Conservation (phyloP, 139 green algal species). For the Volvox africanus region DNA sequence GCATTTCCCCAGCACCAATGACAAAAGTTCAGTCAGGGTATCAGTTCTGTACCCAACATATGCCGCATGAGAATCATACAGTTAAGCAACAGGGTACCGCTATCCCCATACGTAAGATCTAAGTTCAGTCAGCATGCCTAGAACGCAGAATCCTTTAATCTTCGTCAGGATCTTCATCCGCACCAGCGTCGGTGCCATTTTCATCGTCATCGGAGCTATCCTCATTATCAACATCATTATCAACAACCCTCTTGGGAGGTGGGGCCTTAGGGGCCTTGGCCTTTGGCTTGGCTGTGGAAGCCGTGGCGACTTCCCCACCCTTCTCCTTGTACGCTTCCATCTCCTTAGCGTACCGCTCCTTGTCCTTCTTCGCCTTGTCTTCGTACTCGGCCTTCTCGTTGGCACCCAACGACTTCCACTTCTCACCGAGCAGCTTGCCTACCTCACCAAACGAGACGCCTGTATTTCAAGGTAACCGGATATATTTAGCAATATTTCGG, state of each 20-base stretch:
- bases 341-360: conserved; percentile 72
- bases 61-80: not conserved
- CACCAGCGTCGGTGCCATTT: not conserved
- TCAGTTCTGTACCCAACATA: not conserved
- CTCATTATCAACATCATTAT: not conserved
- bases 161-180: conserved; percentile 17
- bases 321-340: conserved; percentile 85
- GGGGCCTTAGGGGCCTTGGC: conserved; percentile 1
- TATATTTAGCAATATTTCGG: too few relatives aligned
- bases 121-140: not conserved
- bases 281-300: conserved; percentile 2
- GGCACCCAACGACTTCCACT: conserved; percentile 79
- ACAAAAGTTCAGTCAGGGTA: not conserved
- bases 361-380: conserved; percentile 58
- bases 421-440: conserved; percentile 80
- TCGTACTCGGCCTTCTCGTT: conserved; percentile 77
- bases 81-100: not conserved
- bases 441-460: conserved; percentile 79
- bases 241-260: not conserved
- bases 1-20: too few relatives aligned
- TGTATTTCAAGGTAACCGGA: too few relatives aligned
- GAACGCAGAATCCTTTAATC: not conserved
- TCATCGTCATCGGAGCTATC: not conserved
- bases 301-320: not conserved
- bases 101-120: not conserved